These are phyloP conservation scores for Cochlearia excelsa DNA, from an alignment of 345 rosid species.

Conservation along the genomic window DNA sequence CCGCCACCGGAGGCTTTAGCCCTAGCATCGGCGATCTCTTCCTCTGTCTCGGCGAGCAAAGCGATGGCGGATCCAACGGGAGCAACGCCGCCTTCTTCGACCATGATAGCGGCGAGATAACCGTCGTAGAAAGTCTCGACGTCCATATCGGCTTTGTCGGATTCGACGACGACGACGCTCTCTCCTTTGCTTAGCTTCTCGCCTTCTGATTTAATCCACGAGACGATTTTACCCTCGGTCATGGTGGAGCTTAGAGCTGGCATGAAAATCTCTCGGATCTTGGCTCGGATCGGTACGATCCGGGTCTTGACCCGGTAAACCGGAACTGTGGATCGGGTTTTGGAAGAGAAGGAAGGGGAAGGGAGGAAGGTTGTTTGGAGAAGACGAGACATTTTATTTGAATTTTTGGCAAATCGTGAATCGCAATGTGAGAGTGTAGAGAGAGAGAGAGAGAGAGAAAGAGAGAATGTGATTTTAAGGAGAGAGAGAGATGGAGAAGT, in stretches of 20 bases:
- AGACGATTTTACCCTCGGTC: slow-evolving; percentile 94
- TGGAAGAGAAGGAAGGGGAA: slow-evolving; percentile 34
- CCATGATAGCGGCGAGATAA: slow-evolving; percentile 84
- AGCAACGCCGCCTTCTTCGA: slow-evolving; percentile 90
- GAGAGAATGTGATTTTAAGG: background rate
- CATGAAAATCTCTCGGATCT: slow-evolving; percentile 97
- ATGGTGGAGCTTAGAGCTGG: slow-evolving; percentile 98
- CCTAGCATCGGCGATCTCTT: slow-evolving; percentile 67
- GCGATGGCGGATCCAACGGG: slow-evolving; percentile 95
- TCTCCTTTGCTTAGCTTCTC: slow-evolving; percentile 86
- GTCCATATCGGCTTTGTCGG: slow-evolving; percentile 98
- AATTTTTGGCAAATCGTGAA: background rate
- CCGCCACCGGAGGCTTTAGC: slow-evolving; percentile 47
- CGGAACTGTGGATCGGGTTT: slow-evolving; percentile 29
- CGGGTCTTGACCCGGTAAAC: slow-evolving; percentile 23
- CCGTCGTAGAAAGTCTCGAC: slow-evolving; percentile 97
- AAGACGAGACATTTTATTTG: slow-evolving; percentile 47
- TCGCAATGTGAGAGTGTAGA: too few relatives aligned
- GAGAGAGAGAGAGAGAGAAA: background rate
- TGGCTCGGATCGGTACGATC: slow-evolving; percentile 45
- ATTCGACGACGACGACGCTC: slow-evolving; percentile 93
- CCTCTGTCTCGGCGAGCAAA: slow-evolving; percentile 71
- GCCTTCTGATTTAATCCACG: slow-evolving; percentile 92
- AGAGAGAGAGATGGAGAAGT: background rate
- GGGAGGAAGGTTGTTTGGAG: slow-evolving; percentile 63